These are phyloP conservation scores for Lachancea sp. DNA, from an alignment of 805 yeast species.

Conservation along the genomic window DNA sequence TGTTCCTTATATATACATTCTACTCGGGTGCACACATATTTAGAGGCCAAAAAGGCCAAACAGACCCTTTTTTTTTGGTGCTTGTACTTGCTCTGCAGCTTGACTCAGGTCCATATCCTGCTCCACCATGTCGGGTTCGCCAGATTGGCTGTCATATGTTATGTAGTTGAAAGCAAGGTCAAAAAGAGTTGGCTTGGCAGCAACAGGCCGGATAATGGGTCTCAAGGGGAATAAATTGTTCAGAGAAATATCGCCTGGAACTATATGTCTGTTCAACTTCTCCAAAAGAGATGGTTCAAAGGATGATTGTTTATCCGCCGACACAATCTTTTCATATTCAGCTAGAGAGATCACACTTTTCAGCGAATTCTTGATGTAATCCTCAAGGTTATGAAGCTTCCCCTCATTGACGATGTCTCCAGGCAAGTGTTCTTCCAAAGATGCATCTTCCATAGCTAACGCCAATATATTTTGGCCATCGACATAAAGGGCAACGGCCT, in stretches of 20 bases:
- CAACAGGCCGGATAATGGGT: slow-evolving; percentile 51
- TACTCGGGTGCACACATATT: not conserved
- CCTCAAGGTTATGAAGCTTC: slow-evolving; percentile 46
- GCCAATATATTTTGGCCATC: slow-evolving; percentile 22
- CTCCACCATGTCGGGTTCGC: not conserved
- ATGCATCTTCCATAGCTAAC: slow-evolving; percentile 9
- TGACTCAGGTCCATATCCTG: not conserved
- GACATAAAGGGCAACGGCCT: slow-evolving; percentile 28
- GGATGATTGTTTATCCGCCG: slow-evolving; percentile 9
- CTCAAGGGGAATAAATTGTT: slow-evolving; percentile 28
- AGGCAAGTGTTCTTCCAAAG: slow-evolving; percentile 17
- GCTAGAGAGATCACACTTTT: slow-evolving; percentile 33
- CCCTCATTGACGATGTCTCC: slow-evolving; percentile 19
- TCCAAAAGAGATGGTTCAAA: slow-evolving; percentile 36
- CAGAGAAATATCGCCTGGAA: slow-evolving; percentile 20
- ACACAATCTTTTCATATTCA: slow-evolving; percentile 26
- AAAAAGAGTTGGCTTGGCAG: slow-evolving; percentile 83
- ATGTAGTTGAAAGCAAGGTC: slow-evolving; percentile 86
- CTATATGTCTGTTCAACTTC: slow-evolving; percentile 20
- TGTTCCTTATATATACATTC: not conserved
- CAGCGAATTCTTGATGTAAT: slow-evolving; percentile 36
- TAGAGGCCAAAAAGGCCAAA: slow-evolving; percentile 66
- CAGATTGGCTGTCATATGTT: slow-evolving; percentile 28
- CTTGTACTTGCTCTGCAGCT: slow-evolving; percentile 13
- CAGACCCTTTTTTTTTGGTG: slow-evolving; percentile 54